Base-by-base conservation (phyloP, 768 basidiomycete species). In the Daedaleopsis sinensis region DNA sequence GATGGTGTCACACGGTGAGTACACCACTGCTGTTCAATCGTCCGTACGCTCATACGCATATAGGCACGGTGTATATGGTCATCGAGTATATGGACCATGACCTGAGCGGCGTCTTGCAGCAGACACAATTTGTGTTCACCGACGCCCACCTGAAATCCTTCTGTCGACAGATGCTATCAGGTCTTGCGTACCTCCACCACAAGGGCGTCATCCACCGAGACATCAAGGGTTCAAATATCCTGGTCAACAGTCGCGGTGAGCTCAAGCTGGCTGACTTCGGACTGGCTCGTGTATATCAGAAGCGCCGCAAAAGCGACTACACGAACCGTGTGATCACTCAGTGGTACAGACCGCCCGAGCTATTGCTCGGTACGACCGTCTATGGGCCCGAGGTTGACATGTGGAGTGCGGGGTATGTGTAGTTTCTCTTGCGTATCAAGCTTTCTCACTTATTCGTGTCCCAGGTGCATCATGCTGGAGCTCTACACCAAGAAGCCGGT, bases 21-120 rank as follows among this genome's bases (percentile, higher is more conserved):
- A 66, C 13, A 18, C 9, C 57, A 47, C 46, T 59, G 46, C 46
- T 42, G 46, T 47, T 4, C 46, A 21, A 8, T 23, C 19, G 9
- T 23, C 24, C 19, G 3, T 23, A 27, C 19, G 10, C 12, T 24
- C 21, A 8, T 15, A 10, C 13, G 23, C 46, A 7, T 32, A 3
- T 32, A 98, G 96, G 94, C 60, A 89, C 91, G 51, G 96, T 97
- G 44, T 96, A 94, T 76, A 99, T 99, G 97, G 96, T 99, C 42
- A 94, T 98, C 69, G 96, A 98, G 74, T 99, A 99, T 74, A 93
- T 97, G 93, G 95, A 99, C 69, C 96, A 98, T 72, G 97, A 99
- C 72, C 80, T 99, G 56, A 98, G 96, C 2, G 97, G 97, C 4
- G 82, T 98, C 53, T 81, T 99, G 27, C 92, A 94, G 2, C 96